Base-by-base conservation (phyloP, 1,284 basidiomycete genomes). In the Naganishia sp. region DNA sequence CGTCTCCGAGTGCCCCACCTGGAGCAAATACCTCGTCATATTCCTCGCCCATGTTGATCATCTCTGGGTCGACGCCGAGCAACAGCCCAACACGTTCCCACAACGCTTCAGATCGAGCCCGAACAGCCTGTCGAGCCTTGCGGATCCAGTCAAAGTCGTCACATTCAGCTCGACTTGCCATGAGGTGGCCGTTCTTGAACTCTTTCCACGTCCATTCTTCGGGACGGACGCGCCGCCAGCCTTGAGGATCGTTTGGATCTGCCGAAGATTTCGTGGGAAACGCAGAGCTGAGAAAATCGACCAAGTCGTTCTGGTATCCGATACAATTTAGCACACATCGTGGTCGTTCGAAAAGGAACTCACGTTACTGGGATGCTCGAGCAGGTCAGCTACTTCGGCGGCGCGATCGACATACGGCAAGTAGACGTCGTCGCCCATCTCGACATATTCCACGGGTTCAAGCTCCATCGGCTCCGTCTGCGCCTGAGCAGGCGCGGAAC, bases 371-470 rank as follows among this genome's bases (percentile, higher is more conserved):
- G 71, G 71, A 32, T 75, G 72, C 4, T 63, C 55, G 39, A 77
- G 67, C 28, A 80, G 70, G 42, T 78, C 76, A 2, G 31, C 51
- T 21, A 80, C 78, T 60, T 80, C 76, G 28, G 41, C 35, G 1
- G 74, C 72, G 11, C 79, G 73, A 41, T 79, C 72, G 42, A 77
- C 71, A 68, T 75, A 80, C 0, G 79, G 79, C 21, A 80, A 69
- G 15, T 78, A 71, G 5, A 73, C 71, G 49, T 77, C 75, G 6
- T 76, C 72, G 31, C 76, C 75, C 69, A 80, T 70, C 58, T 79
- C 74, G 18, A 76, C 71, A 51, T 79, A 80, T 58, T 80, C 78
- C 60, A 80, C 75, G 0, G 79, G 77, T 68, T 80, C 79, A 42
- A 80, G 71, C 13, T 76, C 77, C 6, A 74, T 41, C 28, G 55